Base-by-base conservation (phyloP, 306 rosid genomes). In the Bauhinia variegata region DNA sequence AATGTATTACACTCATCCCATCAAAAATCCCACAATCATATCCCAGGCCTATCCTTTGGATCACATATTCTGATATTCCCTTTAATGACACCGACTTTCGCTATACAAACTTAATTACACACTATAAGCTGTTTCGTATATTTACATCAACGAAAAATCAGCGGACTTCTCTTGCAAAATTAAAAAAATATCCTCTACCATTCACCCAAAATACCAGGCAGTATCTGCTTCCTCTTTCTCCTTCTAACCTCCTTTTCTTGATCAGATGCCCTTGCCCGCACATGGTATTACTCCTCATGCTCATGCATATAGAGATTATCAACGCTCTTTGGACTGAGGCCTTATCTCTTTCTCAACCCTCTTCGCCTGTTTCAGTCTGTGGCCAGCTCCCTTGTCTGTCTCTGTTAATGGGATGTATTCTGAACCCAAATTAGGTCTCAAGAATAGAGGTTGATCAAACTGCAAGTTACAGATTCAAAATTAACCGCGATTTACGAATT, bases 51-150 rank as follows among this genome's bases (percentile, higher is more conserved):
- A n/a, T n/a, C n/a, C n/a, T n/a, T 69, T 3, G 15, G 5, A 48
- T 69, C 71, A 69, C 82, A 79, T 80, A 60, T n/a, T n/a, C n/a
- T n/a, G n/a, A n/a, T n/a, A n/a, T 63, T 77, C 68, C 78, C 70
- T 75, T 80, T 67, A 69, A 44, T 4, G 76, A 68, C 28, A 80
- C 70, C 60, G 54, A 78, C 78, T 50, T 61, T 73, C 67, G 62
- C 89, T 87, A 75, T 87, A 89, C 93, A 83, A n/a, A 73, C 77
- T 75, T 83, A 78, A 84, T 82, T 81, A 78, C 88, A 74, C 81
- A 70, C 74, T 71, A 74, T 68, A 75, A 59, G 79, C 78, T 73
- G 80, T 54, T 78, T 74, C 86, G 74, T 74, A 78, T 81, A 85
- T 87, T 57, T 87, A 81, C 88, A 90, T 74, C 62, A 41, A 76